Evolutionary conservation across 306 rosid species (phyloP).

Genomic region (Pueraria montana): DNA sequence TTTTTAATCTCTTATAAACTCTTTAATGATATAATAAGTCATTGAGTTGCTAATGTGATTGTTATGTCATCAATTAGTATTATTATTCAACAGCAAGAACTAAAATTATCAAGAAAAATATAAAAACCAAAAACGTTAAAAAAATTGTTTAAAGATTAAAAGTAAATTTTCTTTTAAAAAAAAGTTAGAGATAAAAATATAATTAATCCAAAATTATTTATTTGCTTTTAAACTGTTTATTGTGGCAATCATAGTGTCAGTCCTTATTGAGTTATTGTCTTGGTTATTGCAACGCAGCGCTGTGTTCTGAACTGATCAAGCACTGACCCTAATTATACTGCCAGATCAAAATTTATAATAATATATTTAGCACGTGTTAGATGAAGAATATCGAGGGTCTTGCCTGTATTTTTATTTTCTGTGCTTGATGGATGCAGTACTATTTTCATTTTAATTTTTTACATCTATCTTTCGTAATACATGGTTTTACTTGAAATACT

Average conservation of each 20-base stretch:
- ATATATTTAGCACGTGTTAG: not conserved
- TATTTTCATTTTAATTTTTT: not conserved
- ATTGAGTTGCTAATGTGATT: no score
- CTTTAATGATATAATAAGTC: no score
- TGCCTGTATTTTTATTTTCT: not conserved
- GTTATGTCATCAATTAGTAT: no score
- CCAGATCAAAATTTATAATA: not conserved
- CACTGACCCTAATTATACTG: not conserved
- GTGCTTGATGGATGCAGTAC: not conserved
- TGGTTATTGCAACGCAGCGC: not conserved
- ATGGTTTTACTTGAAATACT: not conserved
- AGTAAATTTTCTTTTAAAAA: no score
- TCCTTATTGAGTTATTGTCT: not conserved
- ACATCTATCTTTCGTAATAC: not conserved
- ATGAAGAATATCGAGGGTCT: slow-evolving; percentile 5
- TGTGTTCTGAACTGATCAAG: not conserved
- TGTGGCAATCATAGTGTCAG: not conserved
- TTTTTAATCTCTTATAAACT: no score
- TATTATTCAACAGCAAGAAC: no score
- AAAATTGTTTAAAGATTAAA: no score
- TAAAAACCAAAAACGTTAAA: no score
- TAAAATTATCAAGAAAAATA: no score
- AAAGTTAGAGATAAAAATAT: no score
- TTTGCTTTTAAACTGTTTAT: not conserved
- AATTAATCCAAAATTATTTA: no score